Percentiles rank a stretch among this genome's conserved stretches.
phyloP scores from a whole-genome alignment of 2,329 filamentous ascomycete genomes.

The Stemphylium vesicarium region DNA sequence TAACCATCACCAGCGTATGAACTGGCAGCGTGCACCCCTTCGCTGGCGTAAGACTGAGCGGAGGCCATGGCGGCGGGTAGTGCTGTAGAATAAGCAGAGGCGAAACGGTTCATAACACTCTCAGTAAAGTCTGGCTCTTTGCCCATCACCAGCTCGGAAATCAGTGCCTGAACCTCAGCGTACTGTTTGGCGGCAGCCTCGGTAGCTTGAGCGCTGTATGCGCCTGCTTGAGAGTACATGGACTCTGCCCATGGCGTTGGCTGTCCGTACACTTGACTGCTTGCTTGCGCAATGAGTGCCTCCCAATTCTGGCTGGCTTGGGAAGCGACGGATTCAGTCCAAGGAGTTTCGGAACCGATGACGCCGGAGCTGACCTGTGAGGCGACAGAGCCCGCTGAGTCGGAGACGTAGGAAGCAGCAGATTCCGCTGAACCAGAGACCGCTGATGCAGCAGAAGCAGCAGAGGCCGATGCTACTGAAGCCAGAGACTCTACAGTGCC shows the following conservation, averaged over 20 bases:
- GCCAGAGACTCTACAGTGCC: conserved; percentile 43
- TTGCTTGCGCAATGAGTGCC: conserved; percentile 67
- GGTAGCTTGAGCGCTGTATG: conserved; percentile 68
- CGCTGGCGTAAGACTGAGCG: conserved; percentile 60
- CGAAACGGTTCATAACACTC: conserved; percentile 75
- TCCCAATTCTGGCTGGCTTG: conserved; percentile 70
- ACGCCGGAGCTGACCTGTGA: conserved; percentile 56
- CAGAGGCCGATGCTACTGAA: conserved; percentile 48
- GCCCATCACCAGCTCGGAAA: conserved; percentile 77
- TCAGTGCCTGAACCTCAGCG: conserved; percentile 70
- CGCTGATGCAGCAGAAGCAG: conserved; percentile 51
- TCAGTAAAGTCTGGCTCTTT: conserved; percentile 84
- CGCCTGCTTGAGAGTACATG: conserved; percentile 59
- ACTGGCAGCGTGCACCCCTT: conserved; percentile 52
- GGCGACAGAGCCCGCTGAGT: conserved; percentile 47
- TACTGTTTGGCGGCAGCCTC: conserved; percentile 69
- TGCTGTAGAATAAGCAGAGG: conserved; percentile 74
- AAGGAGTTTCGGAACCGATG: conserved; percentile 56
- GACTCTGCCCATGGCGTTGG: conserved; percentile 60
- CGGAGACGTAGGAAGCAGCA: conserved; percentile 50
- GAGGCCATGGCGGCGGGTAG: conserved; percentile 62
- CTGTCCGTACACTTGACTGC: conserved; percentile 72
- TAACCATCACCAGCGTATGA: conserved; percentile 58
- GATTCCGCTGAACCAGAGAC: conserved; percentile 58
- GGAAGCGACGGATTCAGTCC: conserved; percentile 61